Evolutionary conservation across 495 filamentous ascomycete genomes (phyloP), one percentile per base, ranked within the genome.

Genomic region (Endocarpon pusillum): DNA sequence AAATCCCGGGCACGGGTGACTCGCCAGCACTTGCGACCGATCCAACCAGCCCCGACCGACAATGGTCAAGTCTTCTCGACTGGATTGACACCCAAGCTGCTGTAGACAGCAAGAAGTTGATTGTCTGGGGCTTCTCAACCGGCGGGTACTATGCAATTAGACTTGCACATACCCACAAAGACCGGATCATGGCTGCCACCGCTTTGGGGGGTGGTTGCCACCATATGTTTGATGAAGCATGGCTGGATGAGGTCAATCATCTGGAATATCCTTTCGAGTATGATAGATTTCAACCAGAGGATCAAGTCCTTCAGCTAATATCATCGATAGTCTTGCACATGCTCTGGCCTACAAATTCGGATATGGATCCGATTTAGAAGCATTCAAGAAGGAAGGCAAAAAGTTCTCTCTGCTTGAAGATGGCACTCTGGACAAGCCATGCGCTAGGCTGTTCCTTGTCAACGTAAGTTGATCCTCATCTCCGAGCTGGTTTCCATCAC

Each of bases 1-100:
- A 87, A 54, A 81, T 87, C 37, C 81, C 80, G 0, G 81, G 81
- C 0, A 87, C 81, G 1, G 81, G 76, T 2, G 81, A 87, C 48
- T 81, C 67, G 38, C 81, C 79, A 0, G 76, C 78, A 0, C 69
- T 74, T 36, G 57, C 62, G 2, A 52, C 52, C 1, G 69, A 75
- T 33, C 57, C 61, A 0, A 56, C 52, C 14, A 61, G 61, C 1
- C 55, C 66, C 0, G 69, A 74, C 38, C 57, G 69, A 1, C 46
- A 69, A 17, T 58, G 54, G 54, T 57, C 58, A 20, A 75, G 66
- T 34, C 51, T 83, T 39, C 52, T 86, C 6, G 67, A 71, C 8
- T 86, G 76, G 65, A 71, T 83, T 53, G 62, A 42, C 1, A 37
- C 51, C 11, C 59, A 71, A 30, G 55, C 59, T 2, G 57, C 63